Base-by-base conservation (phyloP, 768 basidiomycete species). In the Cytidiella melzeri region DNA sequence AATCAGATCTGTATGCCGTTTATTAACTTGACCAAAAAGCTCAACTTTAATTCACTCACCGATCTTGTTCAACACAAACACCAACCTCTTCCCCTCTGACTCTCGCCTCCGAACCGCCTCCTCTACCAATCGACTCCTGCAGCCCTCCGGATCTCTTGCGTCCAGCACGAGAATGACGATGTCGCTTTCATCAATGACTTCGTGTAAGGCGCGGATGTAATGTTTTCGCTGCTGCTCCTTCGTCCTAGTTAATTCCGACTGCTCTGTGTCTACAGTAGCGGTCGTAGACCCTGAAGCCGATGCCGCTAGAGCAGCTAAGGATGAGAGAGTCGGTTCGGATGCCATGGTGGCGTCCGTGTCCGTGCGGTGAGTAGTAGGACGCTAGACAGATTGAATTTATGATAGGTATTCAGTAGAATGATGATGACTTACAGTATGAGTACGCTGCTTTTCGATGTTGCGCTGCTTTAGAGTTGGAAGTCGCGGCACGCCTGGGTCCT, bases 51-150 rank as follows among this genome's bases (percentile, higher is more conserved):
- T 11, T 13, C 21, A 68, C 83, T 50, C 53, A 92, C 95, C 95
- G 50, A 96, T 87, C 71, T 99, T 97, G 67, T 97, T 98, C n/a
- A 99, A 65, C 2, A 97, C 91, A 47, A 92, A 91, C 2, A 99
- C 83, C 25, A 98, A 70, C 62, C 83, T 88, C 73, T 99, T 99
- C 6, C 93, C 89, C 54, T 95, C 89, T 20, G 71, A 72, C 62
- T 94, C 92, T 28, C 88, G 75, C 54, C 90, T 73, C 40, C 87
- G 73, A 0, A 96, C 92, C 64, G 96, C 94, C 61, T 95, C 91
- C 64, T 99, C 96, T 3, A 98, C 92, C 34, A 95, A 74, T 45
- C 86, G 75, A 67, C 92, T 95, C 55, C 95, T 69, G 37, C 92
- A 94, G 0, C 95, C 94, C 51, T 95, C 87, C 2, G 96, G 95